Evolutionary conservation across 2,329 filamentous ascomycete species (phyloP).

Genomic region (Aspergillus sp.): DNA sequence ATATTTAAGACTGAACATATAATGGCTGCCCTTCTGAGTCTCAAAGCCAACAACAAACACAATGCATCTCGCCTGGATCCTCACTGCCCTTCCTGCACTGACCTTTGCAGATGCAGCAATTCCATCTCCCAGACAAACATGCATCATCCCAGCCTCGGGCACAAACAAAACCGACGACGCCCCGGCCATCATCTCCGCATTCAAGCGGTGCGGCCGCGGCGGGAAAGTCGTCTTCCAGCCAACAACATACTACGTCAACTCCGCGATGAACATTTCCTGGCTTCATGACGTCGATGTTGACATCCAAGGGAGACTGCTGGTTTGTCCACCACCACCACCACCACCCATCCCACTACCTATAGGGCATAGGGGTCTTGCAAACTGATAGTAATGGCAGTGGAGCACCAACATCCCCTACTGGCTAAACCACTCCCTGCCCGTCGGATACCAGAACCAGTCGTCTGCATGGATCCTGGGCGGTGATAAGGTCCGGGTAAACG

Average conservation of each 20-base stretch:
- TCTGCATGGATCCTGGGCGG: constrained; percentile 54
- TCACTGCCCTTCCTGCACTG: background rate
- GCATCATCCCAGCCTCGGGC: constrained; percentile 14
- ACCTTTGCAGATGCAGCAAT: background rate
- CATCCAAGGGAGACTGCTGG: constrained; percentile 49
- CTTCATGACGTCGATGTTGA: constrained; percentile 51
- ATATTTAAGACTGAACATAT: no score
- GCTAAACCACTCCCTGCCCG: constrained; percentile 46
- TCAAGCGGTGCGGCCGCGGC: constrained; percentile 49
- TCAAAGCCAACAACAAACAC: background rate
- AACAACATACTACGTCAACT: constrained; percentile 50
- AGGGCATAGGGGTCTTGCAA: no score
- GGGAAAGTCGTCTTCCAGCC: constrained; percentile 54
- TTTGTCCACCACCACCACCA: constrained; percentile 8
- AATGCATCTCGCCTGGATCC: background rate
- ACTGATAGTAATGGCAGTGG: constrained; percentile 24
- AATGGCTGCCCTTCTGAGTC: no score
- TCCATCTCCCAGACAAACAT: background rate
- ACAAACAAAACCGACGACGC: constrained; percentile 46
- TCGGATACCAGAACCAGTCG: constrained; percentile 52
- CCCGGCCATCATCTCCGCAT: constrained; percentile 53
- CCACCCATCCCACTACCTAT: background rate
- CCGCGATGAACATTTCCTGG: constrained; percentile 51
- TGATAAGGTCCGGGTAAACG: constrained; percentile 49
- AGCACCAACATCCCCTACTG: constrained; percentile 47